Conservation (phyloP, 2,329 filamentous ascomycete genomes). For the Arthrobotrys conoides region DNA sequence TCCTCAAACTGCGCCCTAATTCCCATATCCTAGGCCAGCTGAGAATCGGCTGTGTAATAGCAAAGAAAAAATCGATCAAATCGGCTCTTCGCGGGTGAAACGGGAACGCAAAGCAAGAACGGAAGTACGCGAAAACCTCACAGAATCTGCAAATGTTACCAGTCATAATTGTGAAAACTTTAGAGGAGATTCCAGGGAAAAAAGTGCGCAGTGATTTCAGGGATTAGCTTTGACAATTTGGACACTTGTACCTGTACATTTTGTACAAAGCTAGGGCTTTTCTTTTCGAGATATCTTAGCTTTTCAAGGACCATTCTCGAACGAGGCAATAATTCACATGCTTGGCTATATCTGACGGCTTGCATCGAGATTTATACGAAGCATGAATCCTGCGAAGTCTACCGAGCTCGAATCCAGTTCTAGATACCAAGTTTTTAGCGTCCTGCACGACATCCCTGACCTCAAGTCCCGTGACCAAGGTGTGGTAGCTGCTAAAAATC, state of each 20-base stretch:
- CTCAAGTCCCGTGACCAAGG: conserved; percentile 59
- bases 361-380: conserved; percentile 25
- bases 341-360: conserved; percentile 44
- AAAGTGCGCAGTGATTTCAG: conserved; percentile 25
- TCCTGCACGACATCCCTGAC: conserved; percentile 61
- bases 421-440: conserved; percentile 52
- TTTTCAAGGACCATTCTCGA: conserved; percentile 50
- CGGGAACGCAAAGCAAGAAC: conserved; percentile 61
- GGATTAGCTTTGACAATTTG: conserved; percentile 8
- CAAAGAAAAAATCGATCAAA: conserved; percentile 12
- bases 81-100: conserved; percentile 59
- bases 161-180: conserved; percentile 34
- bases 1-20: conserved; percentile 8
- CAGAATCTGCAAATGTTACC: conserved; percentile 49
- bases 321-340: conserved; percentile 59
- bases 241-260: conserved; percentile 51
- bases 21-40: conserved; percentile 43
- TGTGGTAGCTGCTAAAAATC: conserved; percentile 57
- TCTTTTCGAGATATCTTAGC: conserved; percentile 23
- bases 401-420: conserved; percentile 32
- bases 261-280: conserved; percentile 16
- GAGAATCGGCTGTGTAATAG: conserved; percentile 38
- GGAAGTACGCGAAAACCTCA: conserved; percentile 53
- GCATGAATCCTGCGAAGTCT: conserved; percentile 53
- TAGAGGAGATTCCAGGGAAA: background rate